phyloP scores from a whole-genome alignment of 73 alveolate species.

The Tetrahymena elliotti region DNA sequence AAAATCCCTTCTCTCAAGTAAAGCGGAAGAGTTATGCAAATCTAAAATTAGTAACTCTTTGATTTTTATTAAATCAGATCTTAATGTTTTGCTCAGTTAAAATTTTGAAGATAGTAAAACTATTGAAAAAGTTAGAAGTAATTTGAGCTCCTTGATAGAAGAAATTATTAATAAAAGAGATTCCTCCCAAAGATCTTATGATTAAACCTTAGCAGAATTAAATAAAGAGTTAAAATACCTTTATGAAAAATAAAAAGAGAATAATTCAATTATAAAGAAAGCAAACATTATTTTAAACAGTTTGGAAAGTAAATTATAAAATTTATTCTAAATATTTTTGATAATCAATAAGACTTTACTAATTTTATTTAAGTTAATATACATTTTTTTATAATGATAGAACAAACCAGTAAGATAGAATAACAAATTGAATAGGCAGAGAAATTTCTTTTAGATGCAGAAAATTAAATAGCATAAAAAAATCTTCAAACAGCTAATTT shows the following conservation, averaged over 20 bases:
- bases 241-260: background rate
- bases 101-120: background rate
- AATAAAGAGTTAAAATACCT: background rate
- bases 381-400: background rate
- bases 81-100: background rate
- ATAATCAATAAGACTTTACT: background rate
- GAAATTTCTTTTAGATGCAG: background rate
- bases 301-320: background rate
- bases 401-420: background rate
- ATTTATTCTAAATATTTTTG: background rate
- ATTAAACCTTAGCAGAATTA: background rate
- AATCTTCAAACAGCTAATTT: background rate
- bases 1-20: background rate
- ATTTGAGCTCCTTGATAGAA: background rate
- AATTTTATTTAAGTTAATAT: too few species aligned
- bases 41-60: background rate
- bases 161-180: background rate
- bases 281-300: background rate
- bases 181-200: background rate
- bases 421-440: too few species aligned
- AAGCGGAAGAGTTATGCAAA: background rate
- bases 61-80: background rate
- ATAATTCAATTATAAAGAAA: background rate
- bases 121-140: background rate
- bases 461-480: background rate